Evolutionary conservation across 2,329 filamentous ascomycete species (phyloP), one percentile per base, ranked within the genome.

Genomic region (Calonectria hawksworthii): DNA sequence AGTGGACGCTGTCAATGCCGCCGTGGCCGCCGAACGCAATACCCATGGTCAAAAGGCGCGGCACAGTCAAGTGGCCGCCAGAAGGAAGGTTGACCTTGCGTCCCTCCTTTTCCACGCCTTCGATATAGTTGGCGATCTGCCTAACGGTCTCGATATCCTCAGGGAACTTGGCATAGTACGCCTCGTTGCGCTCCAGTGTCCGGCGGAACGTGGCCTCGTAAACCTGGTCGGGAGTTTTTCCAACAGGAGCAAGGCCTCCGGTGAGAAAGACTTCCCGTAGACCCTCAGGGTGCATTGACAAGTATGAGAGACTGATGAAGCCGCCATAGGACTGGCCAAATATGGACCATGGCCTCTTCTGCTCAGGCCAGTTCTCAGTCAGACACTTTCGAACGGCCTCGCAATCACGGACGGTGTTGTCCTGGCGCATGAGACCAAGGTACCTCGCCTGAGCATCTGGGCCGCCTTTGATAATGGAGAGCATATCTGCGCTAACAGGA

Each of bases 321-420:
- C 96, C 96, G 50, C 96, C 96, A 84, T 98, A 99, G 21, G 94
- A 96, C 86, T 98, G 96, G 11, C 96, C 96, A 76, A 98, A 93
- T 36, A 97, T 90, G 73, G 93, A 94, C 96, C 96, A 98, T 83
- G 93, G 93, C 83, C 92, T 91, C 82, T 94, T 92, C 63, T 93
- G 91, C 28, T 90, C 87, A 0, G 94, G 92, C 80, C 92, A 94
- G 67, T 93, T 91, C 7, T 88, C 87, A 0, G 94, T 97, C 69
- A 99, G 87, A 50, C 90, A 93, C 80, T 92, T 90, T 7, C 96
- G 92, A 38, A 99, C 92, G 6, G 96, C 95, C 83, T 99, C 96
- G 77, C 94, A 95, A 82, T 99, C 96, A 61, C 92, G 92, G 51
- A 99, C 96, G 67, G 98, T 98, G 82, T 91, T 97, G 85, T 98